Conservation (phyloP, 139 green algal genomes). For the Chlorella sorokiniana region DNA sequence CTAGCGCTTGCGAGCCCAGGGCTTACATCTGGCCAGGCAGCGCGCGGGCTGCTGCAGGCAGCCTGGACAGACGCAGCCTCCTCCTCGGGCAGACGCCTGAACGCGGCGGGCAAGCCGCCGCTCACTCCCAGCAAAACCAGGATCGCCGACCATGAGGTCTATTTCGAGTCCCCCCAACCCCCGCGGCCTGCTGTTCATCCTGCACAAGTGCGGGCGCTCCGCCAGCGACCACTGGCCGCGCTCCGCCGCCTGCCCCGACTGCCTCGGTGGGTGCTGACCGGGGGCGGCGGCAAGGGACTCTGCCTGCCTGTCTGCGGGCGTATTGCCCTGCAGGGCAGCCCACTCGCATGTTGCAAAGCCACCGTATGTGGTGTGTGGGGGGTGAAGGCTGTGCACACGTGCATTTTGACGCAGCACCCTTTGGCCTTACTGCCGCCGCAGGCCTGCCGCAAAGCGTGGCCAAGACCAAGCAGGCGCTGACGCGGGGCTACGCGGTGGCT, state of each 20-base stretch:
- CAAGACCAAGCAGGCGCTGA: conserved; percentile 15
- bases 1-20: too few species aligned
- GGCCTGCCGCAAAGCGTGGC: conserved; percentile 11
- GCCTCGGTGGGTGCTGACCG: background rate
- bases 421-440: background rate
- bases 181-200: background rate
- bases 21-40: too few species aligned
- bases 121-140: background rate
- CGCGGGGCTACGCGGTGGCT: background rate
- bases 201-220: conserved; percentile 22
- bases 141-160: background rate
- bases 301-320: too few species aligned
- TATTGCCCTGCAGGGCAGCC: too few species aligned
- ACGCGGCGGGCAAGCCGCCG: background rate
- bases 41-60: background rate
- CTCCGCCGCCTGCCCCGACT: background rate
- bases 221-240: conserved; percentile 20
- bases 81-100: background rate
- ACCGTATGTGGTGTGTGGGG: background rate
- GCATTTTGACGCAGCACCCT: background rate
- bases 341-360: background rate
- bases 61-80: background rate
- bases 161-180: background rate
- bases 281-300: background rate
- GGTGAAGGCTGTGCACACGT: too few species aligned